Evolutionary conservation across 164 flowering plant genomes (phyloP).

Genomic region (Hamamelis virginiana): DNA sequence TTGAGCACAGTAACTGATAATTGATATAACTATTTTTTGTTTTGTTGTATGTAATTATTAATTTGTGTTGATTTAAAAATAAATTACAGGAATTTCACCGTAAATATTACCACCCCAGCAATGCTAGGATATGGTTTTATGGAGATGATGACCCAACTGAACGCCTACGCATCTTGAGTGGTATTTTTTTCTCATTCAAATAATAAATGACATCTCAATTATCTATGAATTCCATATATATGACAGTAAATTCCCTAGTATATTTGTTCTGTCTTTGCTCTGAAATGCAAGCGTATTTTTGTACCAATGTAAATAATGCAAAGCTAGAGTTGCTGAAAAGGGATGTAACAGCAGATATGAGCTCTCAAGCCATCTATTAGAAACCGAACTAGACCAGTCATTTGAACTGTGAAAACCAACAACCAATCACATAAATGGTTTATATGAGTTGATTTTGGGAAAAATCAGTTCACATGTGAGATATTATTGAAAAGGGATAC

Average conservation of each 20-base stretch:
- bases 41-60: not conserved
- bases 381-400: not conserved
- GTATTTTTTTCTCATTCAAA: conserved; percentile 34
- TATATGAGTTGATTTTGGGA: not conserved
- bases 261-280: not conserved
- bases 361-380: not conserved
- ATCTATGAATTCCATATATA: too few species aligned
- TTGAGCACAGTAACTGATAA: too few species aligned
- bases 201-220: too few species aligned
- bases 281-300: not conserved
- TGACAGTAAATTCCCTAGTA: not conserved
- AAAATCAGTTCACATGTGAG: not conserved
- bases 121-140: conserved; percentile 98
- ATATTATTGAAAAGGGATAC: not conserved
- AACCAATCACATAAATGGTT: not conserved
- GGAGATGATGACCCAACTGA: conserved; percentile 96
- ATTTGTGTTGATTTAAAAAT: not conserved
- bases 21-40: not conserved
- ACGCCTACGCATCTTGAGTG: conserved; percentile 83
- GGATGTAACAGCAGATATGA: not conserved
- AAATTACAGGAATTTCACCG: conserved; percentile 80
- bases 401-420: not conserved
- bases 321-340: not conserved
- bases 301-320: not conserved
- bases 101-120: conserved; percentile 94